Evolutionary conservation across 1,284 basidiomycete species (phyloP).

Genomic region (Albatrellus sp.): DNA sequence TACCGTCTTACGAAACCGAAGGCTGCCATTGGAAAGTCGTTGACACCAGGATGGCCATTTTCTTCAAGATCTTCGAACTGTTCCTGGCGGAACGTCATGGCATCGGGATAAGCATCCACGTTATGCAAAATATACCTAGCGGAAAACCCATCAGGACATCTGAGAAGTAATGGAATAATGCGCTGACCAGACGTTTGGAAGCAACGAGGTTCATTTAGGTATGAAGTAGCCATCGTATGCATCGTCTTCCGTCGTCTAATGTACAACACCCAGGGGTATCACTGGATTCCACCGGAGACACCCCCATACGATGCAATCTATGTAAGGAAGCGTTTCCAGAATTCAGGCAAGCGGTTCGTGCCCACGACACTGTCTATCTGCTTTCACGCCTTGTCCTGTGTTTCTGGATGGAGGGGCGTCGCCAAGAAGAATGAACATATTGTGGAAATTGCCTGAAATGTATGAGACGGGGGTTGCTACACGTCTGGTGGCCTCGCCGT

Average conservation of each 20-base stretch:
- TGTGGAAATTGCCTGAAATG: slow-evolving; percentile 17
- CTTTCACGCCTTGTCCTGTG: slow-evolving; percentile 23
- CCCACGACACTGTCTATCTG: slow-evolving; percentile 29
- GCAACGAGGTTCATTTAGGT: slow-evolving; percentile 19
- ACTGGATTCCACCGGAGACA: slow-evolving; percentile 24
- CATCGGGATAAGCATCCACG: neutral
- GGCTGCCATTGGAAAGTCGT: neutral
- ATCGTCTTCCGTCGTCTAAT: slow-evolving; percentile 10
- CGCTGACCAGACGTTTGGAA: slow-evolving; percentile 15
- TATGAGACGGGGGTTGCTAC: no score
- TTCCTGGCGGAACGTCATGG: slow-evolving; percentile 1
- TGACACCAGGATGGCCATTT: neutral
- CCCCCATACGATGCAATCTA: slow-evolving; percentile 26
- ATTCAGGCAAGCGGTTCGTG: slow-evolving; percentile 22
- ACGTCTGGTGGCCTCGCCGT: no score
- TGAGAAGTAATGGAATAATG: neutral
- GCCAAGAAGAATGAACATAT: slow-evolving; percentile 21
- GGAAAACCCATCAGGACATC: no score
- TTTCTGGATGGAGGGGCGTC: slow-evolving; percentile 25
- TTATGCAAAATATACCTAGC: slow-evolving; percentile 2
- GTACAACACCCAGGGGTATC: slow-evolving; percentile 10
- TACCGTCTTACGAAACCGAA: slow-evolving; percentile 4
- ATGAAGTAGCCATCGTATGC: slow-evolving; percentile 23
- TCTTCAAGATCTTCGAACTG: neutral
- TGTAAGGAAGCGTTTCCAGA: slow-evolving; percentile 23